Base-by-base conservation (phyloP, 106 monocot genomes). In the Acorus calamus region DNA sequence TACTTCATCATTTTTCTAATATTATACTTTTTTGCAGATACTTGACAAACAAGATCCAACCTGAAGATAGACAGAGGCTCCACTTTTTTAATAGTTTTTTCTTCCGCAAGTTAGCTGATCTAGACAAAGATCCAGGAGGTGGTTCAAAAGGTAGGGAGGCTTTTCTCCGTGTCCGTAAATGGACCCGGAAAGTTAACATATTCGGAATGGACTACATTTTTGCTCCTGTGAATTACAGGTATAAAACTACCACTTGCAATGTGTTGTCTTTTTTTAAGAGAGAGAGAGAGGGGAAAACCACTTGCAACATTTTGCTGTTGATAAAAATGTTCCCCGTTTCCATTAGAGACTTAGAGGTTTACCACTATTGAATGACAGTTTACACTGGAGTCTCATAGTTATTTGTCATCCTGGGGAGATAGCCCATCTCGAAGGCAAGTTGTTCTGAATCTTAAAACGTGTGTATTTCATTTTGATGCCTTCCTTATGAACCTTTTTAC, bases 1-100 rank as follows among this genome's bases (percentile, higher is more conserved):
- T 28, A 28, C 28, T 28, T 28, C 28, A 28, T 28, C 28, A 28
- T 28, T 28, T 58, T 70, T 28, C 2, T 67, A 49, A 49, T 73
- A 47, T 6, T 71, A 49, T 65, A 6, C 44, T 74, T 63, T 11
- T 5, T 71, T 77, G 52, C 79, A 96, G 96, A 63, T 87, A 91
- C 65, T 71, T 96, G 80, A 83, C 72, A 65, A 74, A 76, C 56
- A 78, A 78, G 70, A 79, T 96, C 78, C 62, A 70, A 50, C 71
- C 76, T 10, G 59, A 69, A 53, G 80, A 83, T 73, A 75, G 67
- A 52, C 63, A 69, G 49, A 82, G 84, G 61, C 79, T 87, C 62
- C 91, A 96, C 67, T 96, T 96, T 69, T 96, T 96, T 62, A 96
- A 96, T 73, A 91, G 96, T 55, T 96, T 96, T 76, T 96, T 96